Conservation (phyloP, 2,329 filamentous ascomycete species). For the Hypoxylon sp. region DNA sequence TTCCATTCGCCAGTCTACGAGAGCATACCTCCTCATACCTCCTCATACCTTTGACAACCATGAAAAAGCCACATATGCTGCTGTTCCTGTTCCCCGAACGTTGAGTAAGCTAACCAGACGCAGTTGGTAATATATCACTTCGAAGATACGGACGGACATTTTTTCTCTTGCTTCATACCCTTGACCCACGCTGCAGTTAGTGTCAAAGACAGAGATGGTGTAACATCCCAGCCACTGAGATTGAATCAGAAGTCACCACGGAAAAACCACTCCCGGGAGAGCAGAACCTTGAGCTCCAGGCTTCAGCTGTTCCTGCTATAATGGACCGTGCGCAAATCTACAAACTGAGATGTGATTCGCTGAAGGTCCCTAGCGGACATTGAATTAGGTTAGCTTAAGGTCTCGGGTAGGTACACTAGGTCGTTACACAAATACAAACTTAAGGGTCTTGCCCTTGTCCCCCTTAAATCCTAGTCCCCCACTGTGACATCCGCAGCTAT, state of each 20-base stretch:
- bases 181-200: conserved; percentile 22
- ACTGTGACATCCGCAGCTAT: conserved; percentile 38
- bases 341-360: too few species aligned
- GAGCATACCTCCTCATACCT: conserved; percentile 2
- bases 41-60: conserved; percentile 7
- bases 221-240: conserved; percentile 30
- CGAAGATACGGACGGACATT: conserved; percentile 17
- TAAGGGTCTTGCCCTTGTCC: not conserved
- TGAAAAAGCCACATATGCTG: conserved; percentile 13
- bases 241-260: conserved; percentile 23
- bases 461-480: conserved; percentile 8
- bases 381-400: conserved; percentile 27
- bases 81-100: not conserved
- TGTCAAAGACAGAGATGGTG: conserved; percentile 29
- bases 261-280: conserved; percentile 29
- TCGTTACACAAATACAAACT: conserved; percentile 13
- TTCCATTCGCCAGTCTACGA: conserved; percentile 4
- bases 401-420: not conserved
- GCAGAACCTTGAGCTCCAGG: not conserved
- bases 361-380: too few species aligned
- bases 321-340: too few species aligned
- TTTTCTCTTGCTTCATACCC: conserved; percentile 34
- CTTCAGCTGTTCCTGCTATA: not conserved
- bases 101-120: not conserved
- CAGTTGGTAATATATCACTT: conserved; percentile 31